These are phyloP conservation scores for Pleurotus citrinopileatus DNA, from an alignment of 768 basidiomycete species.

Conservation along the genomic window DNA sequence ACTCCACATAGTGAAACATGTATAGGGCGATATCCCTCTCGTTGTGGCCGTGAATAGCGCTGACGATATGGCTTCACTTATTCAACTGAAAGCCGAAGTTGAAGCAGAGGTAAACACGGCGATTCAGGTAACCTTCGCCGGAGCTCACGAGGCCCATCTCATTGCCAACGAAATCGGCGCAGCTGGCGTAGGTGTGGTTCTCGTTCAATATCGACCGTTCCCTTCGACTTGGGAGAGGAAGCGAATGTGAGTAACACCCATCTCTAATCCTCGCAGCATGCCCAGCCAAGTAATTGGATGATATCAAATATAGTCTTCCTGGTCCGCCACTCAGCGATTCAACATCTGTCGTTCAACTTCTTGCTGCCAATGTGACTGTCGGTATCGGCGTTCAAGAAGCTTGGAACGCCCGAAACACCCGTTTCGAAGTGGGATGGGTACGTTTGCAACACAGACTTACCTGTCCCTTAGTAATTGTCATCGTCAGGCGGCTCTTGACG, in stretches of 20 bases:
- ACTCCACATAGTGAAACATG: not conserved
- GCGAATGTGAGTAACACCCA: constrained; percentile 42
- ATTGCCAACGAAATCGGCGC: constrained; percentile 70
- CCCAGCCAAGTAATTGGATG: not conserved
- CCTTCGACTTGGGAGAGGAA: constrained; percentile 64
- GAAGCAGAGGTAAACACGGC: constrained; percentile 19
- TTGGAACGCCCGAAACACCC: constrained; percentile 59
- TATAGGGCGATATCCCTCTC: constrained; percentile 53
- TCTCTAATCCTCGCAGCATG: not conserved
- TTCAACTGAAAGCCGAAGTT: constrained; percentile 62
- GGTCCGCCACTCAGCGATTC: constrained; percentile 45
- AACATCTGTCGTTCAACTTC: constrained; percentile 53
- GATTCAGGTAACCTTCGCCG: constrained; percentile 49
- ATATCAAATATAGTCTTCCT: constrained; percentile 28
- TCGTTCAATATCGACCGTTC: constrained; percentile 65
- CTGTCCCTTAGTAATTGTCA: not conserved
- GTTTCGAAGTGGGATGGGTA: constrained; percentile 80
- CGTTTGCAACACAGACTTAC: constrained; percentile 17
- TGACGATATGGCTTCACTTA: constrained; percentile 65
- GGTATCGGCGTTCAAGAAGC: constrained; percentile 58
- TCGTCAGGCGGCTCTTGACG: constrained; percentile 29
- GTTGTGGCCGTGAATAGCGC: constrained; percentile 63
- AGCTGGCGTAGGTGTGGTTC: constrained; percentile 68
- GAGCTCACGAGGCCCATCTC: constrained; percentile 67
- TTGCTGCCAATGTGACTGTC: constrained; percentile 65